These are phyloP conservation scores for Sarcodon sp. DNA, from an alignment of 768 basidiomycete species.

Conservation along the genomic window DNA sequence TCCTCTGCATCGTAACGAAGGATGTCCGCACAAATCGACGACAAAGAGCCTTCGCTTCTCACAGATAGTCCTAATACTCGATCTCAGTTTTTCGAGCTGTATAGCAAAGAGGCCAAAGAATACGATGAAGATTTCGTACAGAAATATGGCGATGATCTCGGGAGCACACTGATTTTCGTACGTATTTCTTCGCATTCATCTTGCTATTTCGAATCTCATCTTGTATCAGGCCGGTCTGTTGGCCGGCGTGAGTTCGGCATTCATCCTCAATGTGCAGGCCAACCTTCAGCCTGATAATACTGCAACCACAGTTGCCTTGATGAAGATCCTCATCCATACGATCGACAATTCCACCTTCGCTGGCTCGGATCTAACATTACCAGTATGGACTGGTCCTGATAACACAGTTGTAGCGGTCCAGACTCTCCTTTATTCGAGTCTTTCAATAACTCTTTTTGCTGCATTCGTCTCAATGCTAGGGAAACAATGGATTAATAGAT, in stretches of 20 bases:
- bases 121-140: constrained; percentile 9
- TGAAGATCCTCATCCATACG: constrained; percentile 6
- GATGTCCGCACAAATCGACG: too few species aligned
- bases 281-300: constrained; percentile 10
- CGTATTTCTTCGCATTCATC: not conserved
- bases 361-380: not conserved
- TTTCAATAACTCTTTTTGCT: constrained; percentile 25
- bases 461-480: constrained; percentile 31
- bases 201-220: too few species aligned
- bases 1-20: too few species aligned
- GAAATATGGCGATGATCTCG: constrained; percentile 9
- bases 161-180: constrained; percentile 13
- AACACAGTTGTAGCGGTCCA: constrained; percentile 24
- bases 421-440: constrained; percentile 24
- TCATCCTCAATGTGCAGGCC: constrained; percentile 13
- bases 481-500: constrained; percentile 28
- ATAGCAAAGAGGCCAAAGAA: constrained; percentile 7
- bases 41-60: too few species aligned
- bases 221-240: constrained; percentile 16
- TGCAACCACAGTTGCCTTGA: constrained; percentile 6
- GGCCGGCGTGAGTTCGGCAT: constrained; percentile 15
- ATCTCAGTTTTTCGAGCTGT: not conserved
- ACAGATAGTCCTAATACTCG: not conserved
- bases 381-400: constrained; percentile 8
- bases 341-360: constrained; percentile 7